Evolutionary conservation across 805 yeast genomes (phyloP).

Genomic region (Millerozyma miso): DNA sequence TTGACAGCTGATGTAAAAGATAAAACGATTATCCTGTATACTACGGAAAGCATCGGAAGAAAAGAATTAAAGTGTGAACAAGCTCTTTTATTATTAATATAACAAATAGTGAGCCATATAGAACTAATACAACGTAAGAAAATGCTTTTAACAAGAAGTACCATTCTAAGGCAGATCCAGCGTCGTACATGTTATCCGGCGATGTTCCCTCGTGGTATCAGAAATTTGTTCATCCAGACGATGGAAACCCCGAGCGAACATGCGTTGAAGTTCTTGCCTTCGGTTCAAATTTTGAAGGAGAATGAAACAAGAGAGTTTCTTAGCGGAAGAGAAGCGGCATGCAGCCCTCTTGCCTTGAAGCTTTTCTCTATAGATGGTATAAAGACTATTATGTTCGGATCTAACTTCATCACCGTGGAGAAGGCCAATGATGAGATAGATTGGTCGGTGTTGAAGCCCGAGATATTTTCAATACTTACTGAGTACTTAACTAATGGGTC

Average conservation of each 20-base stretch:
- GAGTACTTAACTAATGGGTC: conserved; percentile 53
- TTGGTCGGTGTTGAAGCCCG: conserved; percentile 65
- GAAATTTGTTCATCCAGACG: conserved; percentile 66
- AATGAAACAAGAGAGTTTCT: conserved; percentile 69
- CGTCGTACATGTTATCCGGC: background rate
- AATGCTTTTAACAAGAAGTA: background rate
- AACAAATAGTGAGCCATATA: background rate
- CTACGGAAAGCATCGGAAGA: background rate
- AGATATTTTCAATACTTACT: conserved; percentile 55
- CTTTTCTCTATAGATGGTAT: conserved; percentile 75
- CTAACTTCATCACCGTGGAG: conserved; percentile 79
- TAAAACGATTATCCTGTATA: background rate
- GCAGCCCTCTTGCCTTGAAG: conserved; percentile 74
- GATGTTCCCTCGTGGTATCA: background rate
- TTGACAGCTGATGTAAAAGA: conserved; percentile 16
- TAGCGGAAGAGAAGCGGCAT: conserved; percentile 68
- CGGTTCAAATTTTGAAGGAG: conserved; percentile 57
- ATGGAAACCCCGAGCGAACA: conserved; percentile 82
- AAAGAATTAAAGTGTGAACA: background rate
- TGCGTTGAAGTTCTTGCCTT: conserved; percentile 81
- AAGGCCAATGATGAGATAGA: conserved; percentile 47
- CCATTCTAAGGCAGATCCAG: background rate
- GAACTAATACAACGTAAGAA: background rate
- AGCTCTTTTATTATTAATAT: background rate
- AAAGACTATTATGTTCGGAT: conserved; percentile 71